phyloP scores from a whole-genome alignment of 306 rosid genomes.

The Alnus rubra region DNA sequence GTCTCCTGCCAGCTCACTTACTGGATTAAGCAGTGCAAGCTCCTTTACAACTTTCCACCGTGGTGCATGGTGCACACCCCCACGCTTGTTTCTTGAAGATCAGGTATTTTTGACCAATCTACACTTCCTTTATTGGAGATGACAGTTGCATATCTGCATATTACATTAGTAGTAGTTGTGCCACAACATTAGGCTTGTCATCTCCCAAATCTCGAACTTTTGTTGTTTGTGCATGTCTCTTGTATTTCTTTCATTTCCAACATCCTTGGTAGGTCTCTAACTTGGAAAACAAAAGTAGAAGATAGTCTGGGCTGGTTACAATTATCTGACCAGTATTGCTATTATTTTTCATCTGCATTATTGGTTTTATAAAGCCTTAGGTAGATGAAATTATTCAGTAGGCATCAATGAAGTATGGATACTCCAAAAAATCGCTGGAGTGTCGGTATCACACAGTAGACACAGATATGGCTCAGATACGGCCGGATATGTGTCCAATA shows the following conservation, averaged over 20 bases:
- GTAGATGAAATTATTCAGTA: too few species aligned
- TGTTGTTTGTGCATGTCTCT: neutral
- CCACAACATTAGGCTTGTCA: neutral
- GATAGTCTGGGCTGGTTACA: neutral
- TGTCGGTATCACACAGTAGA: too few species aligned
- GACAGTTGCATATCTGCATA: neutral
- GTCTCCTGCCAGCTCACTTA: constrained; percentile 95
- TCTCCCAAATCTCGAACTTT: neutral
- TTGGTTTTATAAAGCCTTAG: too few species aligned
- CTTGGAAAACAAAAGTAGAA: neutral
- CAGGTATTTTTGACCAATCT: constrained; percentile 57
- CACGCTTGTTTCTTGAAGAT: constrained; percentile 90
- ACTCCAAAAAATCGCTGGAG: neutral
- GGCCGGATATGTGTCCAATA: neutral
- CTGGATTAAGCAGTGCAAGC: constrained; percentile 97
- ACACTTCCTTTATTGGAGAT: constrained; percentile 8
- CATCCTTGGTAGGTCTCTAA: neutral
- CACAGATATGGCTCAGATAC: neutral
- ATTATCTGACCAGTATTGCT: neutral
- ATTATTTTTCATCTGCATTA: neutral
- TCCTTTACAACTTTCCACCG: constrained; percentile 86
- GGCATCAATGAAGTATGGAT: neutral
- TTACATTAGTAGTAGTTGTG: neutral
- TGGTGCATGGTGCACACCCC: constrained; percentile 98
- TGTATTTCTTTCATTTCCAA: neutral